Conservation (phyloP, 2,329 filamentous ascomycete species). For the Claviceps sorghi region DNA sequence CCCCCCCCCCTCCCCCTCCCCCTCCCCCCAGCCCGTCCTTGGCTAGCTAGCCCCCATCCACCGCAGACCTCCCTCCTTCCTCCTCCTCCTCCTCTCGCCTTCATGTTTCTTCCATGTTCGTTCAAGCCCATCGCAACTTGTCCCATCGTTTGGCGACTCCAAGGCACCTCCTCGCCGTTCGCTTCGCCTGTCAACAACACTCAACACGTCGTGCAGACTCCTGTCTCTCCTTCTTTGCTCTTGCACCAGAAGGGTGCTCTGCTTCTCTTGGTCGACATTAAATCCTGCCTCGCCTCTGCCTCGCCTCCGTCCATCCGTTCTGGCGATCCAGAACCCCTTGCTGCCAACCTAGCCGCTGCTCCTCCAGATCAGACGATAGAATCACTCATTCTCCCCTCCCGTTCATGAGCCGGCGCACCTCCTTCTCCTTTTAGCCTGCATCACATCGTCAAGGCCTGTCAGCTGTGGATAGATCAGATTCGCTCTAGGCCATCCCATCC, state of each 20-base stretch:
- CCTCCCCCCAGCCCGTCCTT: background rate
- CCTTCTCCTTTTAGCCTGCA: slow-evolving; percentile 1
- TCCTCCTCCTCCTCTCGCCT: background rate
- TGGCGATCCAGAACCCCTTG: background rate
- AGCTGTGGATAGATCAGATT: background rate
- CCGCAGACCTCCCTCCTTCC: background rate
- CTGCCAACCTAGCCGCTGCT: slow-evolving; percentile 1
- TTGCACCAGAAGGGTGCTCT: background rate
- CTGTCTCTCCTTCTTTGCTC: background rate
- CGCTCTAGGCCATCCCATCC: background rate
- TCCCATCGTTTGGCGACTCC: background rate
- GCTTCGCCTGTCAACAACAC: background rate
- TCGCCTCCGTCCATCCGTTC: background rate
- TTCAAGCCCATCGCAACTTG: background rate
- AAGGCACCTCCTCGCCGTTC: background rate
- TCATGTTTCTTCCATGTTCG: background rate
- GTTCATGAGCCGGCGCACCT: slow-evolving; percentile 6
- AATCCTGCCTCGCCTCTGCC: background rate
- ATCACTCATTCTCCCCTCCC: background rate
- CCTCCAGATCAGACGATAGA: slow-evolving; percentile 1
- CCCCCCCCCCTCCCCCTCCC: background rate
- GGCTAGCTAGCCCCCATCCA: background rate
- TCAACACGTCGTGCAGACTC: background rate
- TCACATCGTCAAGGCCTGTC: background rate
- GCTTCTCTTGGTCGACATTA: background rate